Evolutionary conservation across 2,329 filamentous ascomycete genomes (phyloP), one percentile per base, ranked within the genome.

Genomic region (Paecilomyces fulvus): DNA sequence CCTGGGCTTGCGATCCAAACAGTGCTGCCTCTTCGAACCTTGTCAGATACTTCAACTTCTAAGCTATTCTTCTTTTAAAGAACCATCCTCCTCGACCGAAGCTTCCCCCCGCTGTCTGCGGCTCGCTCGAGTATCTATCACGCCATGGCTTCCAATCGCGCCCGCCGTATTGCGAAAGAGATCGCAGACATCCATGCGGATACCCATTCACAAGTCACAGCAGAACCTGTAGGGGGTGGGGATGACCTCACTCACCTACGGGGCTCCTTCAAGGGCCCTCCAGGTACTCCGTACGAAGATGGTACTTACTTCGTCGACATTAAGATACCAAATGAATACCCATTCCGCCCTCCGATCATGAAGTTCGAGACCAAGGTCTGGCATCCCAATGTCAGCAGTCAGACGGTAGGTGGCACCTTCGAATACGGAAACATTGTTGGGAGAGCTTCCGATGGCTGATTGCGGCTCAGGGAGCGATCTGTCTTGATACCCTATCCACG

Each of bases 361-460:
- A 87, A 84, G 65, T 97, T 97, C 69, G 83, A 87, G 61, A 99
- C 94, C 61, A 92, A 87, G 73, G 87, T 97, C 64, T 99, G 92
- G 92, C 94, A 99, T 72, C 94, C 94, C 31, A 99, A 99, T 69
- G 84, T 99, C 75, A 95, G 89, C 80, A 92, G 88, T 67, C 88
- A 94, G 70, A 96, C 92, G 46, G 91, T 95, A 76, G 68, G 86
- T 79, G 17, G 8, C 37, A 23, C 25, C 7, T 30, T 51, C 17
- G 23, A 14, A 46, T 53, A 12, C 20, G 17, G 9, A 28, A 21
- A n/a, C 30, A 10, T 56, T 43, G 1, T 23, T 33, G 28, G 46
- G 11, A 43, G 30, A 48, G 30, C 33, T n/a, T 43, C 50, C 50
- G 46, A 53, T 54, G 3, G 62, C 59, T 60, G 12, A 60, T 25